Evolutionary conservation across 176 grass and related monocot species (phyloP).

Genomic region (Oryza rufipogon): DNA sequence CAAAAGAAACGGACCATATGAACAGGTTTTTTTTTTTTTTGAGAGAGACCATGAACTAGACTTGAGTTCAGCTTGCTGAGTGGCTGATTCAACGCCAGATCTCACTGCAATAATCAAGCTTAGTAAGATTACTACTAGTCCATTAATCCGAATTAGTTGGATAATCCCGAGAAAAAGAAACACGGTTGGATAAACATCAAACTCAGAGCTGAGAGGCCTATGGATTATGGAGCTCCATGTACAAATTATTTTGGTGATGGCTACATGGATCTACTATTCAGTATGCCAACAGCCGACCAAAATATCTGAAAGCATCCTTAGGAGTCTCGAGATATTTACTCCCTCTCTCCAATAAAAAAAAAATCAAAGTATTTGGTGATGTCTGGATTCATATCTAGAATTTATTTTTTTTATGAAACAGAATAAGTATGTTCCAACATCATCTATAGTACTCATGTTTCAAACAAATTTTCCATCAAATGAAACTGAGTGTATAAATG

Average conservation of each 20-base stretch:
- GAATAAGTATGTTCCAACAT: neutral
- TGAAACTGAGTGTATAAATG: neutral
- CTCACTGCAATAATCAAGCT: neutral
- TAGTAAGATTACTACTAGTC: neutral
- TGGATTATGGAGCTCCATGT: neutral
- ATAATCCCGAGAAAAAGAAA: too few species aligned
- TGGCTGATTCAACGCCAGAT: too few species aligned
- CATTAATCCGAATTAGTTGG: neutral
- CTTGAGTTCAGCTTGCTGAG: too few species aligned
- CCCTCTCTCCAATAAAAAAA: too few species aligned
- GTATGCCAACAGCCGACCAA: neutral
- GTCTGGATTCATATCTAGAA: too few species aligned
- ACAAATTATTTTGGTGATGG: neutral
- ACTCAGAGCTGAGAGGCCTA: neutral
- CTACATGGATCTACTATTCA: neutral
- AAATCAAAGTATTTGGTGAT: too few species aligned
- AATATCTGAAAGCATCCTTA: slow-evolving; percentile 4
- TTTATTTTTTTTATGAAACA: too few species aligned
- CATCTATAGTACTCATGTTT: neutral
- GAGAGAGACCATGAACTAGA: too few species aligned
- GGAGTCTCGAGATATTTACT: too few species aligned
- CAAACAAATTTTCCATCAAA: neutral
- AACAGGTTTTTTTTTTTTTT: too few species aligned
- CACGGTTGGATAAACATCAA: neutral
- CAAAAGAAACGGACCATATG: too few species aligned